Percentiles rank a stretch among this genome's conserved stretches.
Evolutionary conservation across 306 rosid species (phyloP).

Genomic region (Fragaria vesca): DNA sequence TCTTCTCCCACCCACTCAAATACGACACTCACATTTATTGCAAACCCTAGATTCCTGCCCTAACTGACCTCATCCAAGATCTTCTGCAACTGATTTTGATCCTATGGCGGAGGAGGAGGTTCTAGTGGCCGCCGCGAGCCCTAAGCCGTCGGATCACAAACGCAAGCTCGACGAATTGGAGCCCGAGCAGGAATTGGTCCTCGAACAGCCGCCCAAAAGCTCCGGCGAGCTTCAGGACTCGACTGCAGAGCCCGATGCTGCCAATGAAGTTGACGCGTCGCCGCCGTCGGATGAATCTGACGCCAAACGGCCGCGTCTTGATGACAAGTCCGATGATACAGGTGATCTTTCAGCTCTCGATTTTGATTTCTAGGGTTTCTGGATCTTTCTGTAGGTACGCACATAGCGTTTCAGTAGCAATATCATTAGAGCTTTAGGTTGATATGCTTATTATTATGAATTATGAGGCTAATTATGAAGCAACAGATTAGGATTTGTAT

Average conservation of each 20-base stretch:
- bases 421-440: neutral
- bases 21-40: neutral
- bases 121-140: slow-evolving; percentile 37
- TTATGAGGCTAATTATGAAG: neutral
- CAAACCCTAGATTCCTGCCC: slow-evolving; percentile 21
- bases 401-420: neutral
- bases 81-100: neutral
- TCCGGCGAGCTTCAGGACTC: slow-evolving; percentile 29
- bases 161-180: slow-evolving; percentile 87
- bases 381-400: neutral
- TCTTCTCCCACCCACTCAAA: neutral
- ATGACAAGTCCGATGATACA: slow-evolving; percentile 41
- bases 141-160: slow-evolving; percentile 64
- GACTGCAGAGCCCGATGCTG: slow-evolving; percentile 28
- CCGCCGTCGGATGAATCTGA: slow-evolving; percentile 40
- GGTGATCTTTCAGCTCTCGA: slow-evolving; percentile 35
- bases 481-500: too few relatives aligned
- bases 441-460: neutral
- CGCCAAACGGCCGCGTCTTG: slow-evolving; percentile 72
- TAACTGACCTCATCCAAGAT: slow-evolving; percentile 2
- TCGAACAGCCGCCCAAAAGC: neutral
- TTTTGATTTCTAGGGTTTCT: neutral
- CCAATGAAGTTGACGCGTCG: slow-evolving; percentile 3
- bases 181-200: slow-evolving; percentile 16
- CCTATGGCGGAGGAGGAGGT: slow-evolving; percentile 83